Evolutionary conservation across 805 yeast genomes (phyloP).

Genomic region (Cyberlindnera maclurae): DNA sequence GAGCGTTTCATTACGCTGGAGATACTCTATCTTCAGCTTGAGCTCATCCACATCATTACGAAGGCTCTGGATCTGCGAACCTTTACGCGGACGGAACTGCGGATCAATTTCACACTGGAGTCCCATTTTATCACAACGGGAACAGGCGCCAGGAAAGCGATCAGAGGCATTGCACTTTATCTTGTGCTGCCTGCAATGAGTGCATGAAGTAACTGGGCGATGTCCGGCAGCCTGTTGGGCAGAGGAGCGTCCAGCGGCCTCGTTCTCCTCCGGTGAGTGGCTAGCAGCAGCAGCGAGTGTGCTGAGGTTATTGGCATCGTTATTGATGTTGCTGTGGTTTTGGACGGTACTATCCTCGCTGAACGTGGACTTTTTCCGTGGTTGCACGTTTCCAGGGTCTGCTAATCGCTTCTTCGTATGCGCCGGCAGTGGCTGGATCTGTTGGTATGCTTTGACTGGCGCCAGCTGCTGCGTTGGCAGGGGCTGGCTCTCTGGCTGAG

Average conservation of each 20-base stretch:
- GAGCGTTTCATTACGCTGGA: conserved; percentile 58
- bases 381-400: too few relatives aligned
- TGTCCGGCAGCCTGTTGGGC: conserved; percentile 42
- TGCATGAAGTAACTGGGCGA: conserved; percentile 87
- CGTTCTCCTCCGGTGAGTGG: conserved; percentile 5
- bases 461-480: neutral
- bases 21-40: conserved; percentile 60
- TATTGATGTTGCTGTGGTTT: conserved; percentile 1
- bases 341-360: conserved; percentile 11
- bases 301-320: conserved; percentile 10
- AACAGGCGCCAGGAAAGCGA: conserved; percentile 73
- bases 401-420: conserved; percentile 2
- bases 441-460: conserved; percentile 1
- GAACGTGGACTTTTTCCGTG: neutral
- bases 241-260: too few relatives aligned
- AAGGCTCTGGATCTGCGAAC: conserved; percentile 78
- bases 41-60: conserved; percentile 81
- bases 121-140: conserved; percentile 74
- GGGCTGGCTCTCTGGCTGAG: neutral
- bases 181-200: conserved; percentile 92
- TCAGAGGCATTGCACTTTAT: conserved; percentile 89
- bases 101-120: conserved; percentile 86
- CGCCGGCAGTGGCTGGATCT: conserved; percentile 3
- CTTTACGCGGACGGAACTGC: conserved; percentile 83
- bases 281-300: conserved; percentile 12